phyloP scores from a whole-genome alignment of 2,329 filamentous ascomycete species.

The Colletotrichum costaricense region DNA sequence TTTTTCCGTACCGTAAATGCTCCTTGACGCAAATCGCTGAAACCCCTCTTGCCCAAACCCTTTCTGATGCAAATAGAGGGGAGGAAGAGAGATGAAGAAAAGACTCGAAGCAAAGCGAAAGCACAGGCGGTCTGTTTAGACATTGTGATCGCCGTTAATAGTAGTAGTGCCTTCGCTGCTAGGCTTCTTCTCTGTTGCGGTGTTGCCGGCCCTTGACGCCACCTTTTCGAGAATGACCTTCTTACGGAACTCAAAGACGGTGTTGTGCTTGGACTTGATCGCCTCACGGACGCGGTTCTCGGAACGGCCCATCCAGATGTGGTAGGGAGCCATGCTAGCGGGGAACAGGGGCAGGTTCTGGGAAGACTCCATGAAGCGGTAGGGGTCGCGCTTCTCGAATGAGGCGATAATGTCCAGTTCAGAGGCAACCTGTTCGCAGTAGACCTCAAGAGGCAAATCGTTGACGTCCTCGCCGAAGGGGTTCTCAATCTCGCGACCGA shows the following conservation, averaged over 20 bases:
- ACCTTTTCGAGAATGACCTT: conserved; percentile 32
- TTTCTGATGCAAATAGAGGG: neutral
- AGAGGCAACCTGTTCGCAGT: conserved; percentile 78
- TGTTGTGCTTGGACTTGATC: conserved; percentile 53
- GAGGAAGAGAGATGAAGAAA: conserved; percentile 13
- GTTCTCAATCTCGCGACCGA: conserved; percentile 86
- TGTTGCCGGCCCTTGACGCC: conserved; percentile 7
- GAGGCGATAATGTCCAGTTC: conserved; percentile 80
- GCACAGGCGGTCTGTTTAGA: neutral
- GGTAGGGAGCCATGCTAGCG: conserved; percentile 53
- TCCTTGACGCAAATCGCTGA: conserved; percentile 28
- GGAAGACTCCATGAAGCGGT: conserved; percentile 50
- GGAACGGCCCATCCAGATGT: conserved; percentile 53
- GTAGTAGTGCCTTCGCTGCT: conserved; percentile 30
- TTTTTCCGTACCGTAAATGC: conserved; percentile 33
- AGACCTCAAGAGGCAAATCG: conserved; percentile 80
- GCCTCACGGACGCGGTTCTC: conserved; percentile 51
- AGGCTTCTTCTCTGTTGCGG: conserved; percentile 17
- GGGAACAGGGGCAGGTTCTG: conserved; percentile 68
- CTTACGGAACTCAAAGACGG: conserved; percentile 36
- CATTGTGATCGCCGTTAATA: conserved; percentile 28
- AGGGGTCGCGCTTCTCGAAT: conserved; percentile 34
- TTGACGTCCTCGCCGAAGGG: conserved; percentile 88
- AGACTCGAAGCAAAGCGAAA: neutral
- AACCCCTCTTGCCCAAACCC: conserved; percentile 14